Conservation (phyloP, 352 stramenopile species). For the Globisporangium ultimum region DNA sequence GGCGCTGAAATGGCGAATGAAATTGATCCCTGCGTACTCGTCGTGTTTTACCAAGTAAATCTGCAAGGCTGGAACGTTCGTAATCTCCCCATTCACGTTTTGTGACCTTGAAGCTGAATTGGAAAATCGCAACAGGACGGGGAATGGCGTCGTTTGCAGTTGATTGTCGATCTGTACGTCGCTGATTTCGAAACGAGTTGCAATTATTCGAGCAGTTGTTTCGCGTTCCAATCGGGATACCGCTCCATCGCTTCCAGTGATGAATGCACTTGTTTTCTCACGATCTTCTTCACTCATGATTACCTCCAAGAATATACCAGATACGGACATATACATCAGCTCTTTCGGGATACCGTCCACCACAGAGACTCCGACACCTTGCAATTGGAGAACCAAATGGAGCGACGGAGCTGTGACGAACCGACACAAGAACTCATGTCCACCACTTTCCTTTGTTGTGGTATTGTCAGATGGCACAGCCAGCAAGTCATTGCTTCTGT, state of each 20-base stretch:
- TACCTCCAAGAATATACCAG: conserved; percentile 60
- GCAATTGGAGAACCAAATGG: conserved; percentile 48
- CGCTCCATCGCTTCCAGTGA: conserved; percentile 32
- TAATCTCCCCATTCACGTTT: conserved; percentile 44
- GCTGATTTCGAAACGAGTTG: conserved; percentile 60
- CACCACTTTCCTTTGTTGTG: conserved; percentile 3
- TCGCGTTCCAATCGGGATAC: conserved; percentile 61
- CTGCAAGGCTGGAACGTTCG: conserved; percentile 68
- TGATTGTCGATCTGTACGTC: conserved; percentile 90
- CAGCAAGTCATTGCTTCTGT: conserved; percentile 20
- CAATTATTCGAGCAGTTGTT: conserved; percentile 49
- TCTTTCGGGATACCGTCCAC: conserved; percentile 74
- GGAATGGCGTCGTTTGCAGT: conserved; percentile 75
- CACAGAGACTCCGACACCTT: conserved; percentile 76
- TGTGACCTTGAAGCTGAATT: conserved; percentile 48
- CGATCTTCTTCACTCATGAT: conserved; percentile 45
- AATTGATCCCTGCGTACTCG: conserved; percentile 83
- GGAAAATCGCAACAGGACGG: conserved; percentile 81
- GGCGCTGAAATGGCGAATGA: conserved; percentile 81
- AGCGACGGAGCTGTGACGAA: conserved; percentile 55
- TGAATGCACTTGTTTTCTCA: conserved; percentile 32
- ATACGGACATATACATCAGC: conserved; percentile 73
- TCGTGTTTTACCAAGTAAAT: conserved; percentile 82
- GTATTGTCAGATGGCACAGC: background rate
- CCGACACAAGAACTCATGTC: conserved; percentile 29